Conservation (phyloP, 75 land plant genomes). For the Gnetum montanum region DNA sequence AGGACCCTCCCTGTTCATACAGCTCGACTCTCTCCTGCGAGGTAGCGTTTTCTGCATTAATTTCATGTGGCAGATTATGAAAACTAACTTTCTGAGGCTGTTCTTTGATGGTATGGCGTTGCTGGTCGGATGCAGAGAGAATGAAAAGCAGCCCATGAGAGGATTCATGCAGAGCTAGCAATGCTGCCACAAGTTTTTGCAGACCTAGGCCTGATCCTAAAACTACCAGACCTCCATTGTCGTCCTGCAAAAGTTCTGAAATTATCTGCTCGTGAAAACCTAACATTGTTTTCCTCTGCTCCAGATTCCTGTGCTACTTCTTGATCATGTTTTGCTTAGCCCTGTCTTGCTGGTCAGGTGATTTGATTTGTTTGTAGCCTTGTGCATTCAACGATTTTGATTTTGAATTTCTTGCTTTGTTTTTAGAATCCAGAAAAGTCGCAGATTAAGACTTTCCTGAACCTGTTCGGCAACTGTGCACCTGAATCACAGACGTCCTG, state of each 20-base stretch:
- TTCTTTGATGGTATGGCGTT: conserved; percentile 26
- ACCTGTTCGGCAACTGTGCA: no score
- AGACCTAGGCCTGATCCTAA: conserved; percentile 72
- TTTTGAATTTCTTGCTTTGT: no score
- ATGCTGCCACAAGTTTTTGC: conserved; percentile 48
- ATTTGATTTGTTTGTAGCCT: no score
- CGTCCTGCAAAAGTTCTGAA: conserved; percentile 70
- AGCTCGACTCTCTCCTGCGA: conserved; percentile 45
- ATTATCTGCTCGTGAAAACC: conserved; percentile 81
- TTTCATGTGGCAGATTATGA: conserved; percentile 33
- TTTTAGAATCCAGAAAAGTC: no score
- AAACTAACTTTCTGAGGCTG: conserved; percentile 7
- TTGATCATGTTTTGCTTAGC: neutral
- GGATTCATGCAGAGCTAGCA: conserved; percentile 48
- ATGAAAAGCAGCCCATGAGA: conserved; percentile 60
- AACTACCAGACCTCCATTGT: conserved; percentile 60
- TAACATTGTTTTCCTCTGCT: conserved; percentile 37
- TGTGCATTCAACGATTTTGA: no score
- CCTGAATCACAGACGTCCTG: no score
- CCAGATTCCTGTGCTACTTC: conserved; percentile 24
- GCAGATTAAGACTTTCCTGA: no score
- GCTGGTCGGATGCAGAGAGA: conserved; percentile 63
- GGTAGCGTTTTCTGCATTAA: conserved; percentile 67
- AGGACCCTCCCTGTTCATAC: conserved; percentile 43
- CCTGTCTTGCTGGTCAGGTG: no score